Evolutionary conservation across 225 moss, liverwort and hornwort species (phyloP).

Genomic region (Bryum argenteum): DNA sequence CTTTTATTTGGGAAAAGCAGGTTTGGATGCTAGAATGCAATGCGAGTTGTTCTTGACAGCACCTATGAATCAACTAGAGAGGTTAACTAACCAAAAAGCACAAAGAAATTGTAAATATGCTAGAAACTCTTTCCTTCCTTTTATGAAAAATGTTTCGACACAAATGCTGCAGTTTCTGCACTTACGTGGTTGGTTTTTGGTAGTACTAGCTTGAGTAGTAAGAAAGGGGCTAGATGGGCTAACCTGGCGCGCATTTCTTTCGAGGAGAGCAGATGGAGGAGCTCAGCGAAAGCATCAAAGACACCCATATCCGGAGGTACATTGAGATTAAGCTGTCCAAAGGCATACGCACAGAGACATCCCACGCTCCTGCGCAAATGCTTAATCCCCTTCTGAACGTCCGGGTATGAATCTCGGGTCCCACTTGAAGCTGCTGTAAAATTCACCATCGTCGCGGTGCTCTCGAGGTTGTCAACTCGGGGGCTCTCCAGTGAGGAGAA

Average conservation of each 20-base stretch:
- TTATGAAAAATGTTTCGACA: too few species aligned
- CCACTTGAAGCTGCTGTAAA: slow-evolving; percentile 52
- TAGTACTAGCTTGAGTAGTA: background rate
- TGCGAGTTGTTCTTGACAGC: too few species aligned
- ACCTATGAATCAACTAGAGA: too few species aligned
- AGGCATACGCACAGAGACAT: slow-evolving; percentile 79
- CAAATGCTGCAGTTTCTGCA: too few species aligned
- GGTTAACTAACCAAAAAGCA: too few species aligned
- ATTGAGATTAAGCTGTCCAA: slow-evolving; percentile 67
- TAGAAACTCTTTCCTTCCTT: too few species aligned
- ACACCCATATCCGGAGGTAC: slow-evolving; percentile 77
- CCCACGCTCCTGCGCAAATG: slow-evolving; percentile 82
- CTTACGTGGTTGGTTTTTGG: too few species aligned
- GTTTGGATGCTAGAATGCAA: too few species aligned
- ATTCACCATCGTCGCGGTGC: slow-evolving; percentile 63
- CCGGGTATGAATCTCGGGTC: slow-evolving; percentile 61
- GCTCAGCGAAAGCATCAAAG: slow-evolving; percentile 90
- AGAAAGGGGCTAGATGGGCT: slow-evolving; percentile 11
- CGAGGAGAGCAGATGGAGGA: slow-evolving; percentile 67
- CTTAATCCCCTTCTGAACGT: slow-evolving; percentile 85
- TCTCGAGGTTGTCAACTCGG: slow-evolving; percentile 57
- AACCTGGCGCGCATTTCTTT: slow-evolving; percentile 83
- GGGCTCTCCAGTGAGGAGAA: slow-evolving; percentile 85
- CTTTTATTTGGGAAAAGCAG: too few species aligned
- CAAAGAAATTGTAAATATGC: too few species aligned